Evolutionary conservation across 2,329 filamentous ascomycete species (phyloP), one percentile per base, ranked within the genome.

Genomic region (Cladophialophora yegresii): DNA sequence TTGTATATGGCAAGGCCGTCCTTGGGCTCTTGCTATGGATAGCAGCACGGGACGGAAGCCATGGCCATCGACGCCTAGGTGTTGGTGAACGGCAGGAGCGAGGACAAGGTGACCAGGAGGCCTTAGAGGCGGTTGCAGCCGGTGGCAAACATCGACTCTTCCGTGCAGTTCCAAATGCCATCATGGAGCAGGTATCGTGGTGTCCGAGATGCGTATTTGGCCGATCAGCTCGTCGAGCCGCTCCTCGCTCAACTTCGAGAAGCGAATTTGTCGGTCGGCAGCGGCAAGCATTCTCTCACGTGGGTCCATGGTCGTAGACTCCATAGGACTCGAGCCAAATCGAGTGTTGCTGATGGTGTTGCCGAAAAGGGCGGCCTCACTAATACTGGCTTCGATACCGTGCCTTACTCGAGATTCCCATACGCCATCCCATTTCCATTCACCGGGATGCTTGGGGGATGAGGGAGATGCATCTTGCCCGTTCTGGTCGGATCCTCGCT

Each of bases 381-480:
- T 90, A 56, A 92, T 78, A 72, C 92, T 96, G 9, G 85, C 83
- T 57, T 88, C 85, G 50, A 97, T 85, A 20, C 89, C 89, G 75
- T 89, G 90, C 76, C 86, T 88, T 0, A 96, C 93, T 61, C 93
- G 85, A 69, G 93, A 89, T 74, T 96, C 91, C 93, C 93, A 99
- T 0, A 98, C 93, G 0, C 93, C 93, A 72, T 96, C 92, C 93
- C 93, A 98, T 74, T 96, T 96, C 93, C 93, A 98, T 72, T 96
- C 89, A 6, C 89, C 90, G 0, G 92, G 92, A 56, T 84, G 82
- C 36, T 66, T 69, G 1, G 69, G 67, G 20, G 72, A 70, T 36
- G 69, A 40, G 13, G 61, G 36, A 69, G 63, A 47, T 22, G 43
- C 54, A 22, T 54, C 53, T 32, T 45, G 50, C 45, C 28, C 56